Evolutionary conservation across 345 rosid genomes (phyloP).

Genomic region (Camelina laxa): DNA sequence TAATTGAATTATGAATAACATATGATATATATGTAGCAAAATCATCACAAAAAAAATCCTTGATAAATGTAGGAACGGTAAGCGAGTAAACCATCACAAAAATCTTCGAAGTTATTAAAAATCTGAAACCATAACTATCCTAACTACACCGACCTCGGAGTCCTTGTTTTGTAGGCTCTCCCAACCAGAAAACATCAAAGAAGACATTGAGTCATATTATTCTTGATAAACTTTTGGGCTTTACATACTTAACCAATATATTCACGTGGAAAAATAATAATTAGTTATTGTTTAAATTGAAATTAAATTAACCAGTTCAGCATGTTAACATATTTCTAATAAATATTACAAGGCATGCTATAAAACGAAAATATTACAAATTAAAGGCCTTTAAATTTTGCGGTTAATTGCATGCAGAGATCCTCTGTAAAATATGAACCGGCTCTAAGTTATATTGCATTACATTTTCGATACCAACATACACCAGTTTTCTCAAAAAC

Average conservation of each 20-base stretch:
- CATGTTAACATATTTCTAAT: neutral
- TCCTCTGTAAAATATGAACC: neutral
- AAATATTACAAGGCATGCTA: neutral
- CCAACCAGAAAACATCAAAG: neutral
- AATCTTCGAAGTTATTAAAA: neutral
- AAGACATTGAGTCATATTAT: neutral
- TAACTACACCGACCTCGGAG: no score
- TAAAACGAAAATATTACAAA: neutral
- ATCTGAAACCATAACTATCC: no score
- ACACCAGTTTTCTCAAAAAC: neutral
- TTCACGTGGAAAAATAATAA: neutral
- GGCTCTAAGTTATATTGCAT: neutral
- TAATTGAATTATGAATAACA: neutral
- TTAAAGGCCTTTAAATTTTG: neutral
- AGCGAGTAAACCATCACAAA: neutral
- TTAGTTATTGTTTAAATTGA: neutral
- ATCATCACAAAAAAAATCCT: no score
- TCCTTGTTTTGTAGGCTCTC: no score
- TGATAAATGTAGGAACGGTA: no score
- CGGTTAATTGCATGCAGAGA: neutral
- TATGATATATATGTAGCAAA: neutral
- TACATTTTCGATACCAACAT: conserved; percentile 7
- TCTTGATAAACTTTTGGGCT: neutral
- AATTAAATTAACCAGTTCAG: neutral
- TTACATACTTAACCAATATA: neutral